Base-by-base conservation (phyloP, 2,329 filamentous ascomycete genomes). In the Hirsutella thompsonii region DNA sequence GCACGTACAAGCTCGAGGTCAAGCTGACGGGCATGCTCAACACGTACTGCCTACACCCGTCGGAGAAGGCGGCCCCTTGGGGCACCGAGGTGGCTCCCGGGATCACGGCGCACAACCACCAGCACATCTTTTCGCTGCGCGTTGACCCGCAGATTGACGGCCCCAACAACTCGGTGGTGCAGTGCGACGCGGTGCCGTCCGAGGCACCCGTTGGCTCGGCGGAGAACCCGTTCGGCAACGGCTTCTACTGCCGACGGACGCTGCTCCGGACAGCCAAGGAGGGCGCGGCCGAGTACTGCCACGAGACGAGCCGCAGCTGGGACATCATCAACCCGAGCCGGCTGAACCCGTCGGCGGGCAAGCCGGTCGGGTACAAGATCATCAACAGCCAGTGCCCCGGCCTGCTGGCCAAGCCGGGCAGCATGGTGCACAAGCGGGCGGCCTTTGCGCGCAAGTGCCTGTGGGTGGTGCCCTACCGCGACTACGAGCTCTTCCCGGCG, bases 161-260 rank as follows among this genome's bases (percentile, higher is more conserved):
- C 0, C 64, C 72, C 46, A 60, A 63, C 19, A 82, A 82, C 56
- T 72, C 74, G 0, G 63, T 88, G 44, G 79, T 84, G 63, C 74
- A 83, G 58, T 80, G 81, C 36, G 82, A 88, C 50, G 80, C 81
- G 3, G 64, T 69, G 1, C 68, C 62, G 9, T 77, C 76, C 0
- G 64, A 74, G 0, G 80, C 73, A 9, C 72, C 76, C 34, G 71
- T 82, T 0, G 81, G 82, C 10, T 80, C 74, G 38, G 61, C 65
- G 8, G 79, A 83, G 56, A 87, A 88, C 59, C 75, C 70, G 42
- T 81, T 83, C 56, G 82, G 83, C 46, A 87, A 87, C 53, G 82
- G 79, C 5, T 87, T 86, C 59, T 85, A 53, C 44, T 51, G 46
- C 46, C 51, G 48, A 37, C 54, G 52, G 50, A 56, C 53, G 20